A percentile compares a stretch with the other conserved stretches of the same genome.
Evolutionary conservation across 495 filamentous ascomycete species (phyloP).

Genomic region (Mytilinidion resinicola): DNA sequence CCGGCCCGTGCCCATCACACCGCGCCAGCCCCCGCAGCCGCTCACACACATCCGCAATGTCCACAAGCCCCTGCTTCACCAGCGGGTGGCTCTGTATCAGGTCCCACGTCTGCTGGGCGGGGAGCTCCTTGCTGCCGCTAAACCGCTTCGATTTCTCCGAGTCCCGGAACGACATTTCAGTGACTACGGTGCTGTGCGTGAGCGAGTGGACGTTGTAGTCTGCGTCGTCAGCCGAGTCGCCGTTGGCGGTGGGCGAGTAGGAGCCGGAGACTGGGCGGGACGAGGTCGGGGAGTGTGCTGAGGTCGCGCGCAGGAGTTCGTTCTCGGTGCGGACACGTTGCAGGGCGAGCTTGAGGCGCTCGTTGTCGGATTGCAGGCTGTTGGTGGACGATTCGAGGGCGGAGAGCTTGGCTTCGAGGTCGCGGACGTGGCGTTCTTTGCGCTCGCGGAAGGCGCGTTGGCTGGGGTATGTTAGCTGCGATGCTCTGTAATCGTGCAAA

Average conservation of each 20-base stretch:
- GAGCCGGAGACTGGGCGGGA: constrained; percentile 21
- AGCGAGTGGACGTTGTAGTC: constrained; percentile 28
- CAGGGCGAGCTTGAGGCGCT: constrained; percentile 74
- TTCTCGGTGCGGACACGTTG: constrained; percentile 81
- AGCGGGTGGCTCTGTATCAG: constrained; percentile 77
- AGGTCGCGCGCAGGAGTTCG: constrained; percentile 83
- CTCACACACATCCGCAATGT: constrained; percentile 73
- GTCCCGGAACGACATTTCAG: constrained; percentile 15
- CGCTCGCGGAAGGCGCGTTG: constrained; percentile 96
- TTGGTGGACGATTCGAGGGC: constrained; percentile 56
- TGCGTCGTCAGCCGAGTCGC: constrained; percentile 25
- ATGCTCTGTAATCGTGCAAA: not conserved
- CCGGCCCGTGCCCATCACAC: constrained; percentile 86
- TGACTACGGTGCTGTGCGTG: constrained; percentile 61
- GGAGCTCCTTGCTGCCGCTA: constrained; percentile 57
- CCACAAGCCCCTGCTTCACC: constrained; percentile 73
- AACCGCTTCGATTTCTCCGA: constrained; percentile 44
- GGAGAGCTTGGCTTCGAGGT: constrained; percentile 81
- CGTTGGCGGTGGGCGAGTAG: constrained; percentile 26
- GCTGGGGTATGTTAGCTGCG: constrained; percentile 40
- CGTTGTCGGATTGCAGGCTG: constrained; percentile 63
- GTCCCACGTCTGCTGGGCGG: constrained; percentile 83
- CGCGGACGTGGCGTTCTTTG: constrained; percentile 88
- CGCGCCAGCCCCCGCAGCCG: constrained; percentile 67
- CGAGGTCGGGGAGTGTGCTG: constrained; percentile 30